Base-by-base conservation (phyloP, 768 basidiomycete genomes). In the Lactarius quietus region DNA sequence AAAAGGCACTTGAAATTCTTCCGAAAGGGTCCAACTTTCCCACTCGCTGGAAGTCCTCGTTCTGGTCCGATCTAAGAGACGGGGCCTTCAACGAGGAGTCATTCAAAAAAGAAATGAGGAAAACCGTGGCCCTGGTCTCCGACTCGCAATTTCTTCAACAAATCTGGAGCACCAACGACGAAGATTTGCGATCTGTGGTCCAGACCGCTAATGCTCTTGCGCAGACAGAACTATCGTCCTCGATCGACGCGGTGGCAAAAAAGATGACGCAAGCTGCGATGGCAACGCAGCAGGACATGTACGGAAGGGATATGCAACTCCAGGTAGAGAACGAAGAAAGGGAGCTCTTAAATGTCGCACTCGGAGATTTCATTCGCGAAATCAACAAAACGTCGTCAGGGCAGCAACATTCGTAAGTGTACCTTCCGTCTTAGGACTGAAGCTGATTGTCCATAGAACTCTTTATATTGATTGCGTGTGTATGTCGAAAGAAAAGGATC, bases 101-200 rank as follows among this genome's bases (percentile, higher is more conserved):
- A 5, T 23, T 62, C 20, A 29, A 60, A 36, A n/a, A 26, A n/a
- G 54, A 70, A 29, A 62, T 65, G 48, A 65, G 48, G 51, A 23
- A 17, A 39, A 26, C 35, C 26, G 54, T 55, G 12, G n/a, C 20
- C 7, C 3, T 4, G 3, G 14, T 64, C 23, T 6, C 57, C 12
- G 67, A 70, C 51, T 23, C 54, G 1, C 48, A 43, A 18, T 69
- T 71, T 33, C 51, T 71, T 1, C 43, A 28, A 3, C 36, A 43
- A 8, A 35, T 70, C 6, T 38, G 57, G 20, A 14, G 5, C 10
- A 29, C 65, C 15, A 28, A 57, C 4, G 53, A 59, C 15, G 20
- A 51, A 12, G 57, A 63, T 9, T 31, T 63, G 20, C 56, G 20
- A 7, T 51, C 56, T 4, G 4, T 61, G 0, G 63, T 71, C 6